Evolutionary conservation across 2,329 filamentous ascomycete species (phyloP).

Genomic region (Teratosphaeriaceae sp.): DNA sequence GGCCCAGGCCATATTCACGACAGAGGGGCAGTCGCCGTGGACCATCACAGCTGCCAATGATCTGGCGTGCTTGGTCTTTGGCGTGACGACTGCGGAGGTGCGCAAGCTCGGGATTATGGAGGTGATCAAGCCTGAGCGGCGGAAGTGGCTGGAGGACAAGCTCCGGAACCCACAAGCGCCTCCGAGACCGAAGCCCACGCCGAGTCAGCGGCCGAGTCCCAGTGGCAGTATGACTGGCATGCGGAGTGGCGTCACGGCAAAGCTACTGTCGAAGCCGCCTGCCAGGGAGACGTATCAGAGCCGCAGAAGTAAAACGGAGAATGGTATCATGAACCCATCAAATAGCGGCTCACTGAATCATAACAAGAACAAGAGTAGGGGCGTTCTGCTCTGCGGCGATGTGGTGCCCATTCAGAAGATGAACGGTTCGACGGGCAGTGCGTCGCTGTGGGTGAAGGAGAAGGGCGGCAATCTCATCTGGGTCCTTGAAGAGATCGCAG

Average conservation of each 20-base stretch:
- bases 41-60: slow-evolving; percentile 96
- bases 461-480: slow-evolving; percentile 91
- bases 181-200: slow-evolving; percentile 11
- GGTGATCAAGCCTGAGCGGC: slow-evolving; percentile 82
- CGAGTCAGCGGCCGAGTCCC: slow-evolving; percentile 30
- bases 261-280: slow-evolving; percentile 75
- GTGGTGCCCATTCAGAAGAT: slow-evolving; percentile 98
- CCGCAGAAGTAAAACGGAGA: slow-evolving; percentile 59
- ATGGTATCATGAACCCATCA: slow-evolving; percentile 47
- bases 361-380: slow-evolving; percentile 68
- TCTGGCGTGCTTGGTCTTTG: slow-evolving; percentile 93
- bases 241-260: slow-evolving; percentile 79
- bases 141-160: slow-evolving; percentile 85
- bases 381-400: slow-evolving; percentile 89
- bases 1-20: slow-evolving; percentile 96
- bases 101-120: slow-evolving; percentile 92
- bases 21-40: slow-evolving; percentile 84
- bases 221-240: slow-evolving; percentile 49
- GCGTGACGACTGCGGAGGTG: slow-evolving; percentile 94
- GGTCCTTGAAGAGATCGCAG: slow-evolving; percentile 96
- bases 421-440: slow-evolving; percentile 84
- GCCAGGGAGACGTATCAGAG: slow-evolving; percentile 47
- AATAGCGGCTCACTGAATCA: slow-evolving; percentile 47
- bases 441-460: slow-evolving; percentile 97
- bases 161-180: slow-evolving; percentile 51